Percentiles rank a stretch among this genome's conserved stretches.
Conservation (phyloP, 2,329 filamentous ascomycete genomes). For the Penicillium aurantiogriseum region DNA sequence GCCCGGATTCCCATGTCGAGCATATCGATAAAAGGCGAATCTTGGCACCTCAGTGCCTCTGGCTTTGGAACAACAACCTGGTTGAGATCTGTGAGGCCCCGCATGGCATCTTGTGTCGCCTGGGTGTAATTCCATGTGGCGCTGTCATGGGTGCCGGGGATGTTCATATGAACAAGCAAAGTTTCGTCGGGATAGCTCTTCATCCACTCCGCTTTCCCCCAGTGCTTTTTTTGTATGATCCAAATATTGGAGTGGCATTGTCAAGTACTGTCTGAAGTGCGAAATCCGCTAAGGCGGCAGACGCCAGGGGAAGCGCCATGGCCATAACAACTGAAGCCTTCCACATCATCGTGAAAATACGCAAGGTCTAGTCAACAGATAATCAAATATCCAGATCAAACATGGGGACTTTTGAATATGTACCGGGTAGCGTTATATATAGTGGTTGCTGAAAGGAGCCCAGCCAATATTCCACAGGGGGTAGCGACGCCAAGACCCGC, state of each 20-base stretch:
- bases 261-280: slow-evolving; percentile 46
- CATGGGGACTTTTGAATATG: not conserved
- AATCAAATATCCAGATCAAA: not conserved
- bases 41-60: slow-evolving; percentile 46
- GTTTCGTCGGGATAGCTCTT: slow-evolving; percentile 43
- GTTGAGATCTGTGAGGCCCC: slow-evolving; percentile 43
- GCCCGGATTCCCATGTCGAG: slow-evolving; percentile 50
- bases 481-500: not conserved
- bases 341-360: not conserved
- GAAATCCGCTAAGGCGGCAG: slow-evolving; percentile 30
- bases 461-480: not conserved
- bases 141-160: slow-evolving; percentile 53
- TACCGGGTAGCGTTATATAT: not conserved
- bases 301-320: not conserved
- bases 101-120: slow-evolving; percentile 42
- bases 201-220: slow-evolving; percentile 48
- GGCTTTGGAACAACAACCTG: slow-evolving; percentile 30
- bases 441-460: not conserved
- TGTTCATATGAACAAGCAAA: slow-evolving; percentile 48
- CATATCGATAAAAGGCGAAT: slow-evolving; percentile 38
- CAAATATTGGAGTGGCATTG: slow-evolving; percentile 48
- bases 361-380: not conserved
- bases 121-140: slow-evolving; percentile 54
- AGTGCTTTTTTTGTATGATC: slow-evolving; percentile 28
- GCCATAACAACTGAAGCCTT: not conserved